A percentile compares a stretch with the other conserved stretches of the same genome.
Evolutionary conservation across 495 filamentous ascomycete species (phyloP).

Genomic region (Penicillium verhagenii): DNA sequence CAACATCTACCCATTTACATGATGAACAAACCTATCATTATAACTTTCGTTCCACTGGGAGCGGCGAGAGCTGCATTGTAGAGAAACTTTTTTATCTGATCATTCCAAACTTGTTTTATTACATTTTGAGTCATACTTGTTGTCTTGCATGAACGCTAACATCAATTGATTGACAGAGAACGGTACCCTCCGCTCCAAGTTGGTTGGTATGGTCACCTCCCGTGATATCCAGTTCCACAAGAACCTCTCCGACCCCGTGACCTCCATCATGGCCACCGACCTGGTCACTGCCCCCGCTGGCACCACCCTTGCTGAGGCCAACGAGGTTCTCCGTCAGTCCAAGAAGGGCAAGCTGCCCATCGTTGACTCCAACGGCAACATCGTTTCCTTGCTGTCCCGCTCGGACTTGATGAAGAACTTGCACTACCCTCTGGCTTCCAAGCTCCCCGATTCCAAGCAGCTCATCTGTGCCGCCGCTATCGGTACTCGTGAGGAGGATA

Average conservation of each 20-base stretch:
- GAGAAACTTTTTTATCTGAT: constrained; percentile 58
- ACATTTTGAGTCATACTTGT: constrained; percentile 27
- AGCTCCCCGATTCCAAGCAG: constrained; percentile 96
- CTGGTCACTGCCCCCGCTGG: constrained; percentile 87
- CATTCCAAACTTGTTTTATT: constrained; percentile 7
- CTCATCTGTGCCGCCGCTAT: constrained; percentile 94
- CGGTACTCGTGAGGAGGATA: constrained; percentile 91
- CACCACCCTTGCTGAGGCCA: constrained; percentile 83
- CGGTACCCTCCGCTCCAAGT: constrained; percentile 88
- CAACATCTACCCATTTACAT: constrained; percentile 33
- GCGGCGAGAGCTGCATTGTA: constrained; percentile 79
- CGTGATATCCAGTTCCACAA: constrained; percentile 96
- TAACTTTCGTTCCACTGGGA: constrained; percentile 99
- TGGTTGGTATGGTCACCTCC: constrained; percentile 94
- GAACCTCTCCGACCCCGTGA: constrained; percentile 65
- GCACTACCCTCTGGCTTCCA: constrained; percentile 93
- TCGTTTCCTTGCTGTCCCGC: constrained; percentile 92
- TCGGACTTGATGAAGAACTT: constrained; percentile 99
- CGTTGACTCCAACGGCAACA: constrained; percentile 80
- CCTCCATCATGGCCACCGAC: constrained; percentile 92
- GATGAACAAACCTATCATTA: constrained; percentile 72
- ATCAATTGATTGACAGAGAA: constrained; percentile 59
- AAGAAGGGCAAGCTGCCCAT: constrained; percentile 99
- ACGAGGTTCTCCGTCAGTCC: constrained; percentile 86
- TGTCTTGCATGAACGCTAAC: constrained; percentile 27